Evolutionary conservation across 495 filamentous ascomycete species (phyloP).

Genomic region (Saxophila tyrrhenica): DNA sequence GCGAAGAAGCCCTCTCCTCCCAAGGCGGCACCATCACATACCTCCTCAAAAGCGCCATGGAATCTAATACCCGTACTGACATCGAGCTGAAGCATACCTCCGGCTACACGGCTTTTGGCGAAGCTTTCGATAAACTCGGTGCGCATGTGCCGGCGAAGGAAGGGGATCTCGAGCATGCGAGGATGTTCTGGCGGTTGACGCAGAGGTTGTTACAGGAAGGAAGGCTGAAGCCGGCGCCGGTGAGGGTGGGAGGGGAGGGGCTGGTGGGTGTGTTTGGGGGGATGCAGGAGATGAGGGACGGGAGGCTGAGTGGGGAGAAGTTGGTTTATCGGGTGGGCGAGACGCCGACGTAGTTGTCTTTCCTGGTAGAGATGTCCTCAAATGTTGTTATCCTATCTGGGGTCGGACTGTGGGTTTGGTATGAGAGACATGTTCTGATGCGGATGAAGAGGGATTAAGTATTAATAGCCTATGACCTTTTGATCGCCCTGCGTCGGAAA

Average conservation of each 20-base stretch:
- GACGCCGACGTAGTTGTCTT: not conserved
- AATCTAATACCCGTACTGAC: conserved; percentile 22
- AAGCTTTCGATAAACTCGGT: conserved; percentile 16
- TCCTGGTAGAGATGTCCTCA: too few species aligned
- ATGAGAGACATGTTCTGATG: too few species aligned
- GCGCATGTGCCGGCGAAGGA: conserved; percentile 14
- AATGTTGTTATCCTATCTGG: too few species aligned
- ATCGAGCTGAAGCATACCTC: conserved; percentile 24
- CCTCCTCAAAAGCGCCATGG: conserved; percentile 22
- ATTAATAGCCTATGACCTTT: too few species aligned
- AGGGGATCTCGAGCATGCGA: conserved; percentile 33
- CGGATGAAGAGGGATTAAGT: too few species aligned
- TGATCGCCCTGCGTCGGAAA: too few species aligned
- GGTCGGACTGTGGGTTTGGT: too few species aligned
- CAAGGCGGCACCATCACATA: conserved; percentile 24
- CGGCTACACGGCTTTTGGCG: conserved; percentile 27
- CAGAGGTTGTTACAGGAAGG: conserved; percentile 38
- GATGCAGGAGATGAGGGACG: conserved; percentile 38
- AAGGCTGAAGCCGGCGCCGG: conserved; percentile 41
- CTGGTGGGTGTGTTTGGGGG: conserved; percentile 44
- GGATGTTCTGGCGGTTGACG: conserved; percentile 27
- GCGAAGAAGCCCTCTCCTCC: conserved; percentile 21
- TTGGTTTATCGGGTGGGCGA: conserved; percentile 36
- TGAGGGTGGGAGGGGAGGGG: conserved; percentile 35
- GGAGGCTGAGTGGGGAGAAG: conserved; percentile 48